Conservation (phyloP, 1,284 basidiomycete genomes). For the Irpex lacteus region DNA sequence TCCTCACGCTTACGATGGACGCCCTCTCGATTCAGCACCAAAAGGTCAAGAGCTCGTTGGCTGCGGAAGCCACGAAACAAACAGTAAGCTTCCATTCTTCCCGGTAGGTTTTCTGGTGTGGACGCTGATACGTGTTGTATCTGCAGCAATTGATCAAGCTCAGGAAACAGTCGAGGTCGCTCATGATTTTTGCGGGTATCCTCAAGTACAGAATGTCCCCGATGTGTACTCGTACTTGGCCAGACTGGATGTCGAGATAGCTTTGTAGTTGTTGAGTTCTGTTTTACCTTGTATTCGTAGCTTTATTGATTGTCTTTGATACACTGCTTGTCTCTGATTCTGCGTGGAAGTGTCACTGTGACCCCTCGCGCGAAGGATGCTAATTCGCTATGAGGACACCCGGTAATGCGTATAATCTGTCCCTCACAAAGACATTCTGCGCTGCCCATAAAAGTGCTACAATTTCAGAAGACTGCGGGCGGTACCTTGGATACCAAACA, state of each 20-base stretch:
- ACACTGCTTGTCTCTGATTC: not conserved
- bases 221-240: constrained; percentile 91
- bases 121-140: not conserved
- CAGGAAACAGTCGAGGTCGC: constrained; percentile 71
- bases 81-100: constrained; percentile 47
- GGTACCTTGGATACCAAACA: too few species aligned
- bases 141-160: constrained; percentile 57
- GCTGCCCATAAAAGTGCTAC: too few species aligned
- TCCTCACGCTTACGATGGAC: constrained; percentile 94
- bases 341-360: too few species aligned
- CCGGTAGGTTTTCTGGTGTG: not conserved
- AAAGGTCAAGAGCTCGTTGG: constrained; percentile 70
- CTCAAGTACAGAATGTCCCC: constrained; percentile 85
- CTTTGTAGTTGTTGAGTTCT: constrained; percentile 40
- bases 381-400: too few species aligned
- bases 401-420: too few species aligned
- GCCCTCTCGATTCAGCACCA: constrained; percentile 81
- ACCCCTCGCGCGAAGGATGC: too few species aligned
- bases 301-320: not conserved
- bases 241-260: constrained; percentile 75
- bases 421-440: too few species aligned
- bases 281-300: not conserved
- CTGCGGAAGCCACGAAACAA: constrained; percentile 71
- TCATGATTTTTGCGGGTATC: constrained; percentile 88
- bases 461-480: too few species aligned